Base-by-base conservation (phyloP, 768 basidiomycete genomes). In the Lactarius tabidus region DNA sequence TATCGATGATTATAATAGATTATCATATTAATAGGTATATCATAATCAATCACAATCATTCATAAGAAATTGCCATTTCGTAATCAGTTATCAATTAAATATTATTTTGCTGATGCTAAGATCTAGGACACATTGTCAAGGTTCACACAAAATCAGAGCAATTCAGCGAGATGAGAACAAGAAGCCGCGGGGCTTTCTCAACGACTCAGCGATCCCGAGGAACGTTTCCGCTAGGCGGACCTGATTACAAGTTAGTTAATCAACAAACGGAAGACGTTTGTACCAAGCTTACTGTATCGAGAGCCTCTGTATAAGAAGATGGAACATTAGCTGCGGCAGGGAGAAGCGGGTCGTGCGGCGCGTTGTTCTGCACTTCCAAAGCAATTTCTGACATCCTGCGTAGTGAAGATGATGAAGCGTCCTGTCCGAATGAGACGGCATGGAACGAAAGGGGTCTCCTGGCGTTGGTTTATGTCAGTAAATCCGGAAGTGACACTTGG, bases 401-500 rank as follows among this genome's bases (percentile, higher is more conserved):
- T n/a, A 86, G 72, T n/a, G 64, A 55, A 14, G 38, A 41, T 54
- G 69, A 70, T 67, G 70, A 9, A 54, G 71, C 45, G 18, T 74
- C 69, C 1, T 75, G 74, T 7, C 84, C 85, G 39, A 86, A 86
- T 0, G 82, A 78, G 18, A 86, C 81, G 0, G 84, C 72, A 52
- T 86, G 85, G 70, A 86, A 82, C 0, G 84, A 84, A 1, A 84
- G 73, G 1, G 84, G 72, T 75, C 82, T 82, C 15, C 85, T 86
- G 52, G 7, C 26, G 48, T 51, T 29, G n/a, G n/a, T 6, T 33
- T 1, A 35, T 18, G 3, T 43, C 4, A 29, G 2, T 7, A 15
- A 15, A 10, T 12, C 41, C 10, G 8, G 23, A 9, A 35, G 52
- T 15, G 18, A 39, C 17, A 17, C 17, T 6, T 1, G 1, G 39